Evolutionary conservation across 1,284 basidiomycete genomes (phyloP), one percentile per base, ranked within the genome.

Genomic region (Malassezia equina): DNA sequence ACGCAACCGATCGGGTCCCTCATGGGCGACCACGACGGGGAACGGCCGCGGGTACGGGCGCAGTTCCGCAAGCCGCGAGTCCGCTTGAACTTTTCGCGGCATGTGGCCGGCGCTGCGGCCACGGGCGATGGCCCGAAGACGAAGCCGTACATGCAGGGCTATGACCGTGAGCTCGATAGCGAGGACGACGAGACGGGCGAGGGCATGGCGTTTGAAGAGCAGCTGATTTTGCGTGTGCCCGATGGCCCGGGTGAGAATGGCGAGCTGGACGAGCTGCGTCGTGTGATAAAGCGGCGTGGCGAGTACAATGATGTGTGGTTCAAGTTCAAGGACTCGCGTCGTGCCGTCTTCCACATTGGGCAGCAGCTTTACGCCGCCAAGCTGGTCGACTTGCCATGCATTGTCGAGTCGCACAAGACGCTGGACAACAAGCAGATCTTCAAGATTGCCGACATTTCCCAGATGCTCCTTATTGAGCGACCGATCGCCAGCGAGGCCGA

Each of bases 381-480:
- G 76, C 82, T 99, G 8, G 94, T 98, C 53, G 94, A 99, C 75
- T 78, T 99, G 51, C 94, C 94, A 0, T 87, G 86, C 74, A 84
- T 99, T 52, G 82, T 94, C 59, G 94, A 99, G 75, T 83, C 89
- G 21, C 91, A 98, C 77, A 98, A 96, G 79, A 94, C 91, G 1
- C 77, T 94, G 47, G 93, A 98, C 77, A 89, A 86, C 74, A 88
- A 90, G 72, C 75, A 76, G 51, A 86, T 96, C 81, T 95, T 98
- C 80, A 99, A 99, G 77, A 86, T 94, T 1, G 90, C 90, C 28
- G 94, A 99, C 73, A 95, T 99, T 76, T 91, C 88, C 76, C 90
- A 74, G 62, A 73, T 74, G 71, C 64, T 74, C 2, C 63, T 74
- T 1, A 67, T 71, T 15, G 64, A 66, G 43, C 63, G 62, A 33